Evolutionary conservation across 164 flowering plant species (phyloP).

Genomic region (Vitis cinerea): DNA sequence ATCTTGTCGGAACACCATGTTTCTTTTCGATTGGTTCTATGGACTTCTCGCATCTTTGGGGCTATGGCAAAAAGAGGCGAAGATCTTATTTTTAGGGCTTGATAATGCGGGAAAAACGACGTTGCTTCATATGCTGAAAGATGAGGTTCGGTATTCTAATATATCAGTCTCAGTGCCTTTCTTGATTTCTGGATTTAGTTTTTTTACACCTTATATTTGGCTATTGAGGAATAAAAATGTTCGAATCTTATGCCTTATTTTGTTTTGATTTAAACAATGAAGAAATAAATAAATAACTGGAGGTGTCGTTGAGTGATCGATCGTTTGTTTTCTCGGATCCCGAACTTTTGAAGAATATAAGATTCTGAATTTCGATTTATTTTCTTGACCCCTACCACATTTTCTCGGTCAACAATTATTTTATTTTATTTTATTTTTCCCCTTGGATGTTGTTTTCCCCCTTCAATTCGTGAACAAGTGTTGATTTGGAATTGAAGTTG

Average conservation of each 20-base stretch:
- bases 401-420: background rate
- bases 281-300: too few species aligned
- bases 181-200: background rate
- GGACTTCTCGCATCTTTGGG: slow-evolving; percentile 56
- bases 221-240: background rate
- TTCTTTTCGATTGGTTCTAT: slow-evolving; percentile 59
- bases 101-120: slow-evolving; percentile 72
- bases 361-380: background rate
- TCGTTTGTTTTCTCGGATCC: too few species aligned
- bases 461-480: background rate
- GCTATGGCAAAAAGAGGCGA: slow-evolving; percentile 61
- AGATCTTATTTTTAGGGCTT: slow-evolving; percentile 60
- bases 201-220: background rate
- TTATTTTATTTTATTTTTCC: background rate
- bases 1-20: slow-evolving; percentile 20
- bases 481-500: background rate
- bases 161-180: background rate
- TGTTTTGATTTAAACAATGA: too few species aligned
- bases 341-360: background rate
- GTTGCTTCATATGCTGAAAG: slow-evolving; percentile 60
- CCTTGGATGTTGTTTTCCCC: background rate
- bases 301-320: too few species aligned
- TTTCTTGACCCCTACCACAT: background rate
- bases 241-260: too few species aligned
- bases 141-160: slow-evolving; percentile 32